Evolutionary conservation across 1,284 basidiomycete genomes (phyloP).

Genomic region (Meripilus lineatus): DNA sequence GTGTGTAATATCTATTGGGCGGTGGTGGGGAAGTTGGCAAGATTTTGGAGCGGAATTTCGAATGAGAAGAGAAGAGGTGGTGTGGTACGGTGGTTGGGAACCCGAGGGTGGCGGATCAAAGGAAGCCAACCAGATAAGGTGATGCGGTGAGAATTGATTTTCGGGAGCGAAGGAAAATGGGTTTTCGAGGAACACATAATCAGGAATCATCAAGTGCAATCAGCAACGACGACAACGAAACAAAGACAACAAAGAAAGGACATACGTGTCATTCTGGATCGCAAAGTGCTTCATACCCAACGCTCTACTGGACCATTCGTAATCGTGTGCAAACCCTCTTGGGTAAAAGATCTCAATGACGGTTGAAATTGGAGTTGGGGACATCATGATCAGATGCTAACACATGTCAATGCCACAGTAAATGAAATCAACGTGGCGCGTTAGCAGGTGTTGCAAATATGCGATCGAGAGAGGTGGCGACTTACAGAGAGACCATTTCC

Average conservation of each 20-base stretch:
- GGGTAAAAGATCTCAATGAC: slow-evolving; percentile 84
- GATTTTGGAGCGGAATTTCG: not conserved
- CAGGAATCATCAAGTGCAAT: too few species aligned
- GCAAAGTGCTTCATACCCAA: slow-evolving; percentile 74
- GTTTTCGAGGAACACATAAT: too few species aligned
- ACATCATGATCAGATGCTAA: slow-evolving; percentile 70
- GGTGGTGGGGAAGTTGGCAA: not conserved
- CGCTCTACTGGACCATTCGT: slow-evolving; percentile 69
- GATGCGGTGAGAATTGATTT: too few species aligned
- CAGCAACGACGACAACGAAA: too few species aligned
- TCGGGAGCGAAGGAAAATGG: not conserved
- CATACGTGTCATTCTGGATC: slow-evolving; percentile 71
- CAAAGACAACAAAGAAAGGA: too few species aligned
- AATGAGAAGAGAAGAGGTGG: not conserved
- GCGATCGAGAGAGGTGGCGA: not conserved
- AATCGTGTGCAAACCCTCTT: slow-evolving; percentile 76
- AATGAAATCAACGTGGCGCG: not conserved
- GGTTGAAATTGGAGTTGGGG: slow-evolving; percentile 55
- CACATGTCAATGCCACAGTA: not conserved
- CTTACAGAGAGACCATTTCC: slow-evolving; percentile 69
- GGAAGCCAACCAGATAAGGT: slow-evolving; percentile 4
- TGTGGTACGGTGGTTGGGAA: not conserved
- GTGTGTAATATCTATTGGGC: slow-evolving; percentile 36
- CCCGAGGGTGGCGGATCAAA: slow-evolving; percentile 1
- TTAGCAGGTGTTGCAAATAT: not conserved